Evolutionary conservation across 1,284 basidiomycete genomes (phyloP).

Genomic region (Cryptococcus jaspeensis): DNA sequence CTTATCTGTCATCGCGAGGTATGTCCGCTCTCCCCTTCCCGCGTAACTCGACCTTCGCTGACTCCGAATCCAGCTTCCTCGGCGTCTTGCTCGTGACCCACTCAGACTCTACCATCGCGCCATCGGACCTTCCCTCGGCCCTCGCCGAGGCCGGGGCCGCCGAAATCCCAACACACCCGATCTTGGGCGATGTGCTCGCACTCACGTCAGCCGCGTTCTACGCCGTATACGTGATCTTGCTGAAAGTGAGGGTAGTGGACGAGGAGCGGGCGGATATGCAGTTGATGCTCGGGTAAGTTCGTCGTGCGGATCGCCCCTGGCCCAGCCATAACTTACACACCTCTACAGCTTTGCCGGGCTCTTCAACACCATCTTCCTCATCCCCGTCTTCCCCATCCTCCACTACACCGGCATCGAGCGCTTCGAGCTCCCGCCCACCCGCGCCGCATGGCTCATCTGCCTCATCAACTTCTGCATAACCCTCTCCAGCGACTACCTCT

Average conservation of each 20-base stretch:
- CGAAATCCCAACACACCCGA: conserved; percentile 33
- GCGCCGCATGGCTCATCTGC: conserved; percentile 64
- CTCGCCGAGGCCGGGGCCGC: conserved; percentile 7
- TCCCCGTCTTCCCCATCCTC: conserved; percentile 79
- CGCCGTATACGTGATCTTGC: conserved; percentile 84
- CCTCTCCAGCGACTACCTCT: conserved; percentile 78
- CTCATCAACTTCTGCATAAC: conserved; percentile 85
- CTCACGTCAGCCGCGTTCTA: conserved; percentile 82
- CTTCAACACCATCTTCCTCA: conserved; percentile 77
- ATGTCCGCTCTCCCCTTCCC: conserved; percentile 20
- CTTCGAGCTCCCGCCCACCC: conserved; percentile 69
- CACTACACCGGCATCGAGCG: conserved; percentile 73
- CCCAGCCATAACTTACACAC: neutral
- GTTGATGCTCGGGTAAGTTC: conserved; percentile 72
- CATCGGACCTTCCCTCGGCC: conserved; percentile 12
- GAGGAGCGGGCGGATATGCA: conserved; percentile 90
- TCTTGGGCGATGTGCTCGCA: conserved; percentile 76
- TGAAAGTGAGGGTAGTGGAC: conserved; percentile 80
- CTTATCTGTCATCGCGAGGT: conserved; percentile 79
- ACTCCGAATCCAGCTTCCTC: conserved; percentile 61
- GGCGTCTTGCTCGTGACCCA: conserved; percentile 84
- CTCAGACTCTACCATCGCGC: conserved; percentile 62
- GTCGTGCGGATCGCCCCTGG: neutral
- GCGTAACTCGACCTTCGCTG: neutral
- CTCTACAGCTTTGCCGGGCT: conserved; percentile 70